Evolutionary conservation across 768 basidiomycete species (phyloP).

Genomic region (Phanerochaete carnosa): DNA sequence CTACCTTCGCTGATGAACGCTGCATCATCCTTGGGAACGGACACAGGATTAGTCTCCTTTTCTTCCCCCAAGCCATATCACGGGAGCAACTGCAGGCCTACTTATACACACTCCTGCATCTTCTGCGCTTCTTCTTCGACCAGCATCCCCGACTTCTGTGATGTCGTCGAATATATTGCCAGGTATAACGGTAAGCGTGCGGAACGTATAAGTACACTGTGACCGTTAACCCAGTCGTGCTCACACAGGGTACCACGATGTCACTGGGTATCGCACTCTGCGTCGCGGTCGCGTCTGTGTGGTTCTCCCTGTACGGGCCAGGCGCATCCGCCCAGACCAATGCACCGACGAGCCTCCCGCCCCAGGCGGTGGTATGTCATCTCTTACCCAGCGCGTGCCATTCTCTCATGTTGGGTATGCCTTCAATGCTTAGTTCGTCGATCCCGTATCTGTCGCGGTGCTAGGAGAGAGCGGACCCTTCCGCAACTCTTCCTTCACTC

Average conservation of each 20-base stretch:
- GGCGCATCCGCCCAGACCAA: not conserved
- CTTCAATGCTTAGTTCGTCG: conserved; percentile 37
- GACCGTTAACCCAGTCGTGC: not conserved
- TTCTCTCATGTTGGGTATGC: too few species aligned
- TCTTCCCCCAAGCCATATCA: not conserved
- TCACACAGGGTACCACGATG: not conserved
- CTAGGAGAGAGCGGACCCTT: conserved; percentile 40
- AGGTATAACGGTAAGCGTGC: not conserved
- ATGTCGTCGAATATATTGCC: not conserved
- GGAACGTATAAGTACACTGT: not conserved
- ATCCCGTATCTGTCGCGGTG: conserved; percentile 50
- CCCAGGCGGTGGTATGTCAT: conserved; percentile 13
- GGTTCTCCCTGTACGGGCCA: not conserved
- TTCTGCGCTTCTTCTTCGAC: not conserved
- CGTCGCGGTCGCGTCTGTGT: not conserved
- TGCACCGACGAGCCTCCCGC: conserved; percentile 5
- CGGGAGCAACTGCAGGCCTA: not conserved
- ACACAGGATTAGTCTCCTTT: not conserved
- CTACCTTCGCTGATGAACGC: not conserved
- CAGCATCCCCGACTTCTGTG: not conserved
- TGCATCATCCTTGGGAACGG: not conserved
- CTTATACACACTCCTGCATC: not conserved
- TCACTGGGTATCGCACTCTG: not conserved
- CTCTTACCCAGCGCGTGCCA: not conserved
- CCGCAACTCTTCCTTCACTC: conserved; percentile 27